Percentiles rank a stretch among this genome's conserved stretches.
Evolutionary conservation across 305 asterid species (phyloP).

Genomic region (Plantago lanceolata): DNA sequence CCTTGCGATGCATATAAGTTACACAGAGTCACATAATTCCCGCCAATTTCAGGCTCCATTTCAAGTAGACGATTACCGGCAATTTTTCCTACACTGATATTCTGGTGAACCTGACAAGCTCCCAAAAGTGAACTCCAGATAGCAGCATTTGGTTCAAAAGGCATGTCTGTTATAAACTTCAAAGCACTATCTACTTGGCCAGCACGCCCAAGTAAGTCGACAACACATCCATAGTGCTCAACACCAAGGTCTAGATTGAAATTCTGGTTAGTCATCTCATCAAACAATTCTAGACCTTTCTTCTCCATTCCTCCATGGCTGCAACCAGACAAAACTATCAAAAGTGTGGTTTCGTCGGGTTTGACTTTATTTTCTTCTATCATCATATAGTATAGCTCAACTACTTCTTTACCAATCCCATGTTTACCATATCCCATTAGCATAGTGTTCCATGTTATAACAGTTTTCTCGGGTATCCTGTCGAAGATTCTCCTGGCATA

Average conservation of each 20-base stretch:
- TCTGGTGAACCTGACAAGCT: conserved; percentile 67
- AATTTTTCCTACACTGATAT: conserved; percentile 53
- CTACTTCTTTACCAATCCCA: conserved; percentile 57
- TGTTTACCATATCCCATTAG: conserved; percentile 69
- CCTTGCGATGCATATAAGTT: conserved; percentile 69
- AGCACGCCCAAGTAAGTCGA: conserved; percentile 80
- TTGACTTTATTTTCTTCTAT: conserved; percentile 37
- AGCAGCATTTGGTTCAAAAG: conserved; percentile 72
- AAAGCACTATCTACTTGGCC: conserved; percentile 69
- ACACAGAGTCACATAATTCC: conserved; percentile 63
- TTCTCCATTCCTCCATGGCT: conserved; percentile 81
- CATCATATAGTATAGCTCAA: conserved; percentile 59
- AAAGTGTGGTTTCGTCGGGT: conserved; percentile 55
- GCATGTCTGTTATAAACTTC: conserved; percentile 61
- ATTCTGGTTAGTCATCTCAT: conserved; percentile 31
- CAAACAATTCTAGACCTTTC: conserved; percentile 51
- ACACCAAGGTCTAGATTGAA: conserved; percentile 39
- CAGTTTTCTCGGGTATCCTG: conserved; percentile 51
- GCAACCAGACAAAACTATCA: conserved; percentile 76
- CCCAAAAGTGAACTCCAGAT: conserved; percentile 87
- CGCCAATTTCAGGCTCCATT: conserved; percentile 71
- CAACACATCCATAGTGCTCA: conserved; percentile 87
- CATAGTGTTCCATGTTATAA: conserved; percentile 80
- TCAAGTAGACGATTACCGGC: conserved; percentile 55
- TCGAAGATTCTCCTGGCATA: conserved; percentile 71